Percentiles rank a stretch among this genome's conserved stretches.
These are phyloP conservation scores for Aspergillus flavus DNA, from an alignment of 2,329 filamentous ascomycete species.

Conservation along the genomic window DNA sequence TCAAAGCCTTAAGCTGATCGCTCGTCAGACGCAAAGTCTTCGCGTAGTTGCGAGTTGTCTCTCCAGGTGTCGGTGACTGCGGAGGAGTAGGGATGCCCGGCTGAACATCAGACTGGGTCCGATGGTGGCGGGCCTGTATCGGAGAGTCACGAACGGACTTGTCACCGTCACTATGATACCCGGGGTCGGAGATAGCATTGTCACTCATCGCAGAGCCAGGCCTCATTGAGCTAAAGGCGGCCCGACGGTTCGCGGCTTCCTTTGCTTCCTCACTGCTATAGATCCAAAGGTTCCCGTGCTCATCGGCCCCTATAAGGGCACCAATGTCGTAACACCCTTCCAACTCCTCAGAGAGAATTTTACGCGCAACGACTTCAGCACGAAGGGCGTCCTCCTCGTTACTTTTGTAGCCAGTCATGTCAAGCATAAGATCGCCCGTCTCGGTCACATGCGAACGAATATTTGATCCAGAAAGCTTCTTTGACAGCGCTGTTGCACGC, in stretches of 20 bases:
- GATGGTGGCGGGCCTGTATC: conserved; percentile 48
- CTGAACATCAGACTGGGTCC: conserved; percentile 70
- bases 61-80: conserved; percentile 58
- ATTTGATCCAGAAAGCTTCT: conserved; percentile 84
- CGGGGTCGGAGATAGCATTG: conserved; percentile 89
- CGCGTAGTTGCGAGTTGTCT: conserved; percentile 85
- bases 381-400: conserved; percentile 89
- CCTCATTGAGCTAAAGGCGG: conserved; percentile 55
- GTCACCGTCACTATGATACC: conserved; percentile 87
- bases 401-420: conserved; percentile 96
- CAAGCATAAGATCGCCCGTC: conserved; percentile 90
- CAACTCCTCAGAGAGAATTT: conserved; percentile 88
- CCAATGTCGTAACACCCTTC: conserved; percentile 97
- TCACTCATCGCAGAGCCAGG: conserved; percentile 58
- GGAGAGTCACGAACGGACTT: conserved; percentile 69
- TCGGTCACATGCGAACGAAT: conserved; percentile 93
- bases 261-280: conserved; percentile 98
- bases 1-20: conserved; percentile 85
- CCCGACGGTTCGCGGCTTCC: conserved; percentile 74
- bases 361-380: conserved; percentile 89
- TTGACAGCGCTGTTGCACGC: conserved; percentile 80
- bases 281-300: conserved; percentile 98
- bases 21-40: conserved; percentile 95
- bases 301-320: conserved; percentile 90
- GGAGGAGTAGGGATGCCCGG: conserved; percentile 65